These are phyloP conservation scores for Ophiostoma angusticollis DNA, from an alignment of 2,329 filamentous ascomycete genomes.

Conservation along the genomic window DNA sequence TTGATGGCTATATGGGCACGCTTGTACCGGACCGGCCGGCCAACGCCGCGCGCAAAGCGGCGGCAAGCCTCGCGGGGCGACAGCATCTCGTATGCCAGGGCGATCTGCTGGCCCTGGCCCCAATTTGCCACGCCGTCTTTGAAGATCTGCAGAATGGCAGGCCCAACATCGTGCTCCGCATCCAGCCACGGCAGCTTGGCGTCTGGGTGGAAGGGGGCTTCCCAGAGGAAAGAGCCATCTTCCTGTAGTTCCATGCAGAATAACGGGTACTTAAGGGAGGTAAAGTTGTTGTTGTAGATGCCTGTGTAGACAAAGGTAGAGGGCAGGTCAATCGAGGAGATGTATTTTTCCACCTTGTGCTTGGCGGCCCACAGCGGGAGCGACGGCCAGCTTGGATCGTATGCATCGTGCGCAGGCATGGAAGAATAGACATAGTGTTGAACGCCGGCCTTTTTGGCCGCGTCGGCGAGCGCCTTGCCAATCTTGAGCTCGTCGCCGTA, in stretches of 20 bases:
- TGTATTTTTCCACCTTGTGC: slow-evolving; percentile 83
- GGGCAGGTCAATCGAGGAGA: slow-evolving; percentile 67
- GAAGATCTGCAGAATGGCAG: slow-evolving; percentile 83
- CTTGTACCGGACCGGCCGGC: slow-evolving; percentile 65
- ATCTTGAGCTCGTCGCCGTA: slow-evolving; percentile 91
- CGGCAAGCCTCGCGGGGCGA: slow-evolving; percentile 72
- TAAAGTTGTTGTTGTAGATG: slow-evolving; percentile 99
- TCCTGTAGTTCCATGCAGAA: slow-evolving; percentile 86
- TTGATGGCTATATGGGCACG: slow-evolving; percentile 69
- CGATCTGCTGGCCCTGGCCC: slow-evolving; percentile 60
- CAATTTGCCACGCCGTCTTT: slow-evolving; percentile 84
- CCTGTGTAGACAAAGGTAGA: slow-evolving; percentile 92
- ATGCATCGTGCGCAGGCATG: slow-evolving; percentile 86
- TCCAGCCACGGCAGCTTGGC: slow-evolving; percentile 89
- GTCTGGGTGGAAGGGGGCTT: slow-evolving; percentile 84
- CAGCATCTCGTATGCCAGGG: slow-evolving; percentile 80
- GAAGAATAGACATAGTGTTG: slow-evolving; percentile 93
- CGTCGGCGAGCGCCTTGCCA: slow-evolving; percentile 76
- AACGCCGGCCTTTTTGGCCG: slow-evolving; percentile 70
- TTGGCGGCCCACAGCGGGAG: slow-evolving; percentile 88
- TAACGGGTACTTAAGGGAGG: slow-evolving; percentile 76
- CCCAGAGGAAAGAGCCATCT: slow-evolving; percentile 83
- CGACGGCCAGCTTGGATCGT: slow-evolving; percentile 63
- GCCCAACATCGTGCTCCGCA: slow-evolving; percentile 89
- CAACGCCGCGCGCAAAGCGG: slow-evolving; percentile 66